Percentiles rank a stretch among this genome's conserved stretches.
Conservation (phyloP, 2,329 filamentous ascomycete species). For the Bipolaris gigantea region DNA sequence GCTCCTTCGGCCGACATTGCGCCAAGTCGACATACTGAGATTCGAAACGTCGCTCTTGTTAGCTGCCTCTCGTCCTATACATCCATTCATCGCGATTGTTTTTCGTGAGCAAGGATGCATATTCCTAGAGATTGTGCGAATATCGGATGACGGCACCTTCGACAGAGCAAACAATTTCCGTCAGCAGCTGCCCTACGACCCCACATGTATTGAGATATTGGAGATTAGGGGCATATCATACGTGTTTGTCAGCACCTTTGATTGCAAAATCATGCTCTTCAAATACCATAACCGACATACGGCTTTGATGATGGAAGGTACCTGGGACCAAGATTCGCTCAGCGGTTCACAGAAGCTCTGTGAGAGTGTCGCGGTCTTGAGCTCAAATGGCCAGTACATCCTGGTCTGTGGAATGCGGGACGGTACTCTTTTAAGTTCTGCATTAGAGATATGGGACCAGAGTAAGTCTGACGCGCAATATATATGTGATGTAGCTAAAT, state of each 20-base stretch:
- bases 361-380: conserved; percentile 35
- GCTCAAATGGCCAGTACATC: conserved; percentile 7
- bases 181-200: conserved; percentile 28
- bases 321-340: conserved; percentile 5
- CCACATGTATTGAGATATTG: conserved; percentile 41
- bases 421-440: conserved; percentile 32
- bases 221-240: conserved; percentile 19
- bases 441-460: conserved; percentile 1
- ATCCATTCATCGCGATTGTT: conserved; percentile 24
- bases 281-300: conserved; percentile 11
- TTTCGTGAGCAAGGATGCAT: conserved; percentile 22
- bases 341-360: conserved; percentile 25
- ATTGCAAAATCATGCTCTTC: conserved; percentile 29
- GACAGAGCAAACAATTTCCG: conserved; percentile 8
- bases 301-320: conserved; percentile 13
- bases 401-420: conserved; percentile 44
- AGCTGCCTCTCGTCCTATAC: conserved; percentile 20
- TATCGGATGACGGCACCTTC: conserved; percentile 22
- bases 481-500: conserved; percentile 1
- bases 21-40: conserved; percentile 16
- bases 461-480: conserved; percentile 10
- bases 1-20: conserved; percentile 25
- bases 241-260: conserved; percentile 36
- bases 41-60: conserved; percentile 26
- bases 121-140: conserved; percentile 29